phyloP scores from a whole-genome alignment of 2,329 filamentous ascomycete genomes.

The Neonectria faginata region DNA sequence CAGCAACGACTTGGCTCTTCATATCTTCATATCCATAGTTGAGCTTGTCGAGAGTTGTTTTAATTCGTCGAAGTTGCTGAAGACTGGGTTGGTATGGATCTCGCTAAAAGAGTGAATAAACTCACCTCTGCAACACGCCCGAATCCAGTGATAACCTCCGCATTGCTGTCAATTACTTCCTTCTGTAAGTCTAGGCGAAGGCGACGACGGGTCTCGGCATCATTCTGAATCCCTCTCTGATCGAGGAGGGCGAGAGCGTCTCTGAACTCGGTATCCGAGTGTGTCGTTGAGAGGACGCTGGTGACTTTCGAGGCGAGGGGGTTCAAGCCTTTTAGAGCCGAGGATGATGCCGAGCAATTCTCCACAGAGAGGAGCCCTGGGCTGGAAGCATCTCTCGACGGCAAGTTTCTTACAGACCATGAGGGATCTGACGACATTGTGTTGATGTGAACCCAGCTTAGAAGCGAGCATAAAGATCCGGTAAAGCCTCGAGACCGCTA shows the following conservation, averaged over 20 bases:
- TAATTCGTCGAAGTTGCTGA: slow-evolving; percentile 89
- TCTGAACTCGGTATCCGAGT: slow-evolving; percentile 90
- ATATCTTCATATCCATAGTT: slow-evolving; percentile 86
- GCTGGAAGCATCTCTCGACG: slow-evolving; percentile 44
- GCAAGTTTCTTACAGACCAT: slow-evolving; percentile 37
- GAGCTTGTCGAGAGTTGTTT: slow-evolving; percentile 79
- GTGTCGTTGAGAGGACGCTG: slow-evolving; percentile 88
- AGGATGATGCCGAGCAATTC: slow-evolving; percentile 86
- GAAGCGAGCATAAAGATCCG: slow-evolving; percentile 9
- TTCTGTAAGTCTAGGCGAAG: slow-evolving; percentile 87
- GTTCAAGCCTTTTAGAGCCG: slow-evolving; percentile 60
- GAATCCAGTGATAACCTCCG: slow-evolving; percentile 88
- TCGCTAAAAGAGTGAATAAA: slow-evolving; percentile 21
- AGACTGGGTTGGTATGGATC: slow-evolving; percentile 45
- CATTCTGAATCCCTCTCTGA: slow-evolving; percentile 76
- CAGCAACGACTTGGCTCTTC: slow-evolving; percentile 79
- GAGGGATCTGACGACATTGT: slow-evolving; percentile 39
- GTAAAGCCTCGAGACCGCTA: slow-evolving; percentile 10
- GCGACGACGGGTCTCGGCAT: slow-evolving; percentile 80
- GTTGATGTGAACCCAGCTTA: slow-evolving; percentile 13
- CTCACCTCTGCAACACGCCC: slow-evolving; percentile 86
- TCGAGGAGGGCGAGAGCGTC: slow-evolving; percentile 86
- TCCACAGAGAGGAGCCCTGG: slow-evolving; percentile 76
- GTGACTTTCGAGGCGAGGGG: slow-evolving; percentile 86
- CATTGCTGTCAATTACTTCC: slow-evolving; percentile 94